Evolutionary conservation across 352 stramenopile genomes (phyloP), one percentile per base, ranked within the genome.

Genomic region (Globisporangium camurandrum): DNA sequence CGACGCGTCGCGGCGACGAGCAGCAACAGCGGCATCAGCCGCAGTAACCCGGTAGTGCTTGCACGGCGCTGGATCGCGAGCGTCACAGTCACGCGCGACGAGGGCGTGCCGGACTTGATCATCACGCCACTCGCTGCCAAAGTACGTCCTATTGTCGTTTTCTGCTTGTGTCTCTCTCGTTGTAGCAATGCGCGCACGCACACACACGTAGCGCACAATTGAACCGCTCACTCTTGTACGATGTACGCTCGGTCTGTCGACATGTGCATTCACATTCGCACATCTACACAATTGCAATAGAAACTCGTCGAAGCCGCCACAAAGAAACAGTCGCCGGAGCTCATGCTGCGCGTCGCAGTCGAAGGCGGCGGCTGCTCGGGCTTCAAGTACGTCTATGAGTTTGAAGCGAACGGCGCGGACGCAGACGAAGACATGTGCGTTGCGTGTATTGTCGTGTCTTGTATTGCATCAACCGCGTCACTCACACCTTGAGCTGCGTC

Each of bases 351-450:
- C 38, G 69, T 98, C 28, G 75, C 74, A 2, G 90, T 98, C 12
- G 88, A 97, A 56, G 86, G 86, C 49, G 92, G 92, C 47, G 92
- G 92, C 42, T 98, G 92, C 75, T 96, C 83, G 9, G 92, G 92
- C 17, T 98, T 98, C 59, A 80, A 96, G 67, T 98, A 98, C 66
- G 73, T 84, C 7, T 93, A 97, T 58, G 75, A 86, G 47, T 86
- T 96, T 54, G 89, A 97, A 66, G 76, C 70, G 37, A 55, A 74
- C 33, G 56, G 61, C 31, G 39, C 57, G 5, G 66, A 71, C 19
- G 62, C 69, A 22, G 78, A 75, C 8, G 81, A 95, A 37, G 56
- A 69, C 57, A 54, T 76, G 65, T 75, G 54, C 20, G 60, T 61
- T 5, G 3, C n/a, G 1, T 30, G 39, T 16, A 31, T 16, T 11